Evolutionary conservation across 805 yeast genomes (phyloP), one percentile per base, ranked within the genome.

Genomic region (Aciculoconidium aculeatum): DNA sequence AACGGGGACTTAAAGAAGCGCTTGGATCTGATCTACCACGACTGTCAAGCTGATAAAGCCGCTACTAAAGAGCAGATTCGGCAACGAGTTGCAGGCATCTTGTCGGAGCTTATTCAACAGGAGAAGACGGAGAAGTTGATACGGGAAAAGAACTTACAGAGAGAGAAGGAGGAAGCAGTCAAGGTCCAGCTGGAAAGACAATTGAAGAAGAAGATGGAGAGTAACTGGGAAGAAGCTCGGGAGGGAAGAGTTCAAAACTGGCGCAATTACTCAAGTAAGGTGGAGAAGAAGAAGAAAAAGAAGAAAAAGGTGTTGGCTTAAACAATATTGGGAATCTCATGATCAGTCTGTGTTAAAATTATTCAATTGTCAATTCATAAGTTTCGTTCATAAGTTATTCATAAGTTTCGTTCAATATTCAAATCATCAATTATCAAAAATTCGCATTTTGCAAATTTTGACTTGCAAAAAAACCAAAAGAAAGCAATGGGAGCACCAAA

Each of bases 141-240:
- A 27, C 34, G 49, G 22, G 61, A 53, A 33, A 47, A 56, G 5
- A 52, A 57, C 31, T 57, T 54, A 13, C 40, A 37, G 6, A 50
- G 45, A 17, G 38, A 33, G 28, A 40, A 42, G 12, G 46, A 47
- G 15, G 56, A 53, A 15, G 21, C 42, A 8, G 39, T 67, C 9
- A 23, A 65, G 35, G 48, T 67, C 14, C 49, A 67, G 17, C 44
- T 58, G 25, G 58, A 74, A 25, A 45, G 65, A 27, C 66, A 62
- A 28, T 39, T 58, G 11, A 65, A 69, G 42, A 49, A 59, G 28
- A 58, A 62, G 37, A 47, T 64, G 41, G 68, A 65, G 21, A 47
- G 58, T 27, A 55, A 61, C 12, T 80, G 87, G 87, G 86, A 78
- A 40, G 72, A 67, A 29, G 65, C 65, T 9, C 38, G 84, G 27